Evolutionary conservation across 2,329 filamentous ascomycete genomes (phyloP).

Genomic region (Pezicula carpinea): DNA sequence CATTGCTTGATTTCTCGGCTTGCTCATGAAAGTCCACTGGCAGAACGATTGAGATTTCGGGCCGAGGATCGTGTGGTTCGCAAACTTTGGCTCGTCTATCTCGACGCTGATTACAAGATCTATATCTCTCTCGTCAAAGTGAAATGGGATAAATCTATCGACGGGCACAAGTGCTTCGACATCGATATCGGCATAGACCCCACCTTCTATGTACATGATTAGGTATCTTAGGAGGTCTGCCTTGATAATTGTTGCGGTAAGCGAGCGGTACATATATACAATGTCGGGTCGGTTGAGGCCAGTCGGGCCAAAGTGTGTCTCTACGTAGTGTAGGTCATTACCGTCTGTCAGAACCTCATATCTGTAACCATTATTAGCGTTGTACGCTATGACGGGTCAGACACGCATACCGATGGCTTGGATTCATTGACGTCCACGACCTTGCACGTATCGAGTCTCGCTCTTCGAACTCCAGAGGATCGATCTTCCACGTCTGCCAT

Average conservation of each 20-base stretch:
- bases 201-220: conserved; percentile 62
- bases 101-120: conserved; percentile 67
- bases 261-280: conserved; percentile 51
- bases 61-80: conserved; percentile 57
- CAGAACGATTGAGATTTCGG: conserved; percentile 65
- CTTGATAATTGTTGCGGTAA: conserved; percentile 60
- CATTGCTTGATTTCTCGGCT: conserved; percentile 63
- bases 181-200: conserved; percentile 55
- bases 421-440: conserved; percentile 61
- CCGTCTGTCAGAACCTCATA: conserved; percentile 44
- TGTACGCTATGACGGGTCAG: conserved; percentile 41
- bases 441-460: conserved; percentile 53
- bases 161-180: conserved; percentile 49
- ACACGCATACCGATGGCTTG: conserved; percentile 41
- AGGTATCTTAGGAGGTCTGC: conserved; percentile 61
- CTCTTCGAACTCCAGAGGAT: conserved; percentile 59
- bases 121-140: conserved; percentile 54
- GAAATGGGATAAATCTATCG: conserved; percentile 54
- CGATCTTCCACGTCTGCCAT: conserved; percentile 70
- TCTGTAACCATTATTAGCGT: conserved; percentile 25
- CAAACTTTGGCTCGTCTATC: conserved; percentile 62
- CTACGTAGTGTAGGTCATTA: conserved; percentile 60
- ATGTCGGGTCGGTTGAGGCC: conserved; percentile 66
- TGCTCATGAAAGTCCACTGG: conserved; percentile 69
- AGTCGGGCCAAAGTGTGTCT: conserved; percentile 60